A percentile compares a stretch with the other conserved stretches of the same genome.
Evolutionary conservation across 2,329 filamentous ascomycete genomes (phyloP).

Genomic region (Trichoderma sp.): DNA sequence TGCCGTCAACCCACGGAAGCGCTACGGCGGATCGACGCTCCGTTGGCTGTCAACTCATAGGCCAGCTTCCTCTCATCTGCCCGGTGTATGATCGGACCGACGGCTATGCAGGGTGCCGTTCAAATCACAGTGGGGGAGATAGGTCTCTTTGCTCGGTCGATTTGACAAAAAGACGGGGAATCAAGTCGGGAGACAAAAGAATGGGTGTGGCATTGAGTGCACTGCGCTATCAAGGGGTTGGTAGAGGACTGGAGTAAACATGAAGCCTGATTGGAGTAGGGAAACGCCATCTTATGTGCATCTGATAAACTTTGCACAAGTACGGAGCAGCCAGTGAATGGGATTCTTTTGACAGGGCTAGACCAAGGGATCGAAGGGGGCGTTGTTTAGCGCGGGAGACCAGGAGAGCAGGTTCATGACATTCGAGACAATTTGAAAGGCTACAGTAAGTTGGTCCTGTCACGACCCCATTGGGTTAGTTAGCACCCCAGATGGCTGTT

Average conservation of each 20-base stretch:
- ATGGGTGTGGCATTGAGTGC: not conserved
- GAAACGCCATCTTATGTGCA: not conserved
- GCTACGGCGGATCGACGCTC: conserved; percentile 14
- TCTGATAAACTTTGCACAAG: not conserved
- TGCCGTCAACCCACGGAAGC: not conserved
- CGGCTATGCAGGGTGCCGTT: conserved; percentile 4
- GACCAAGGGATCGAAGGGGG: not conserved
- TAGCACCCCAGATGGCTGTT: not conserved
- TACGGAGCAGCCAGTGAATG: not conserved
- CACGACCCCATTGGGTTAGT: not conserved
- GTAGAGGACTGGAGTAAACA: not conserved
- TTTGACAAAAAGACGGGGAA: not conserved
- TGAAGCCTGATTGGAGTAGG: not conserved
- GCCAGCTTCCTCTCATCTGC: not conserved
- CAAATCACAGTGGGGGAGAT: not conserved
- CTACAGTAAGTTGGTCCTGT: not conserved
- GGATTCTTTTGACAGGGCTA: not conserved
- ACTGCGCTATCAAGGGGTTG: not conserved
- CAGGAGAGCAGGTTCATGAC: not conserved
- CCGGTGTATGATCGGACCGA: conserved; percentile 5
- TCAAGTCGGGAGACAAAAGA: not conserved
- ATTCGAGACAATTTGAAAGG: not conserved
- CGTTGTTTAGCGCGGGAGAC: not conserved
- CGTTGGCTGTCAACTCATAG: not conserved
- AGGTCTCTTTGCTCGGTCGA: not conserved